Base-by-base conservation (phyloP, 2,329 filamentous ascomycete species). In the Apiospora pterosperma region DNA sequence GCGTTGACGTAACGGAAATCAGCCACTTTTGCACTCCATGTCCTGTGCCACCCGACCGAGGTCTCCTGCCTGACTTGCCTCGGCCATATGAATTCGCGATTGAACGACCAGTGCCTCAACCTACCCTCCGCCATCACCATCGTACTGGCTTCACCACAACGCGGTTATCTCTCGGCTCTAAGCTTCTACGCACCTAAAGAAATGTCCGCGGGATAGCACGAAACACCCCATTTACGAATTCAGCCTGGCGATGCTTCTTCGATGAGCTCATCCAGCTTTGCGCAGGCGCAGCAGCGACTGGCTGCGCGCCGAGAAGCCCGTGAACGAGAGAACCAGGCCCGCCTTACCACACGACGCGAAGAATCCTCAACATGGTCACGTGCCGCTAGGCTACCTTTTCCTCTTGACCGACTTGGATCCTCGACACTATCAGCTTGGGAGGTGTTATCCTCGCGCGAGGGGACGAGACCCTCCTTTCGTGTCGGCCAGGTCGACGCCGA, bases 401-500 rank as follows among this genome's bases (percentile, higher is more conserved):
- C 90, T n/a, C 77, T 93, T 67, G 85, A 86, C 75, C 81, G 82
- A 66, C 74, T 91, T 62, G 84, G 83, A 63, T 74, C 70, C 64
- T 75, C 78, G 0, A 79, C 80, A 38, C 74, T 85, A 21, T 79
- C 80, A 41, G 79, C 87, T 63, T 97, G 91, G 92, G 87, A 93
- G 73, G 80, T 85, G 5, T 80, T 95, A 48, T 87, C 87, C 42
- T 89, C 90, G 6, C 88, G 91, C 66, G 89, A 93, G 74, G 92
- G 93, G 55, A 95, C 92, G 28, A 84, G 88, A 19, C 95, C 96
- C 5, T 90, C 92, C 12, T 97, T 97, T 76, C 90, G 96, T 63
- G 96, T 99, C 34, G 93, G 95, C 34, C 96, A 99, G 79, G 92
- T 98, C 52, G 96, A 99, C 77, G 93, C 96, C 41, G 96, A 98